Conservation (phyloP, 768 basidiomycete species). For the Lyophyllum semitale region DNA sequence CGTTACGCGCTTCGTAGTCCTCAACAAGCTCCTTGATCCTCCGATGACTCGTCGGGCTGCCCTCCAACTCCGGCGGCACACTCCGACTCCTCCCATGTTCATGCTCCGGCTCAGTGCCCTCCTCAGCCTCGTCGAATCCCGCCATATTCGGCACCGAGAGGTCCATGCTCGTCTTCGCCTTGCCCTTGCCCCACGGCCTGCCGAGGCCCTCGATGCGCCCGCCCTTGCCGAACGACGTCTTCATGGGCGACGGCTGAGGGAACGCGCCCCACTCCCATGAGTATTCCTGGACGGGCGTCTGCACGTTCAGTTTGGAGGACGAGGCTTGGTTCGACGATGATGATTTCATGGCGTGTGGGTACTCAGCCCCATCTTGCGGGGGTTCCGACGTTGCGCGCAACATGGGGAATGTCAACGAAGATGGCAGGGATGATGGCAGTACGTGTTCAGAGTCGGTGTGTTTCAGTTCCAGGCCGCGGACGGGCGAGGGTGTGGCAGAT, state of each 20-base stretch:
- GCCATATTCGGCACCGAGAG: constrained; percentile 2
- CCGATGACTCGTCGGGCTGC: constrained; percentile 35
- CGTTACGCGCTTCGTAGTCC: constrained; percentile 8
- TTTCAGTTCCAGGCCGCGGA: constrained; percentile 5
- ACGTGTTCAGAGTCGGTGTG: background rate
- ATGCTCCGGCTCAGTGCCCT: constrained; percentile 20
- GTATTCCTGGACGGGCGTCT: constrained; percentile 59
- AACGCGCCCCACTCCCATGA: constrained; percentile 96
- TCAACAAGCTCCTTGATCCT: constrained; percentile 31
- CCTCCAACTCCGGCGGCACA: constrained; percentile 56
- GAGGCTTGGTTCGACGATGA: constrained; percentile 8
- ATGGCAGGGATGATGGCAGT: constrained; percentile 8
- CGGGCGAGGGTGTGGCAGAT: constrained; percentile 25
- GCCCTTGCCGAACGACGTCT: constrained; percentile 50
- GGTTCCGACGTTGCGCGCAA: constrained; percentile 65
- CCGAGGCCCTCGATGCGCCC: constrained; percentile 35
- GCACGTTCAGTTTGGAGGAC: constrained; percentile 13
- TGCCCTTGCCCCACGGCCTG: constrained; percentile 25
- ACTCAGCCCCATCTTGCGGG: constrained; percentile 47
- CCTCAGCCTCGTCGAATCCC: constrained; percentile 29
- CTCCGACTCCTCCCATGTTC: constrained; percentile 52
- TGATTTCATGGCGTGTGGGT: constrained; percentile 7
- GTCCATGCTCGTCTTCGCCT: constrained; percentile 24
- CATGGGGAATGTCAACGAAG: constrained; percentile 15
- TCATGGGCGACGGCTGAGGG: constrained; percentile 75